phyloP scores from a whole-genome alignment of 768 basidiomycete genomes.

The Leccinum olivaceopallidum region DNA sequence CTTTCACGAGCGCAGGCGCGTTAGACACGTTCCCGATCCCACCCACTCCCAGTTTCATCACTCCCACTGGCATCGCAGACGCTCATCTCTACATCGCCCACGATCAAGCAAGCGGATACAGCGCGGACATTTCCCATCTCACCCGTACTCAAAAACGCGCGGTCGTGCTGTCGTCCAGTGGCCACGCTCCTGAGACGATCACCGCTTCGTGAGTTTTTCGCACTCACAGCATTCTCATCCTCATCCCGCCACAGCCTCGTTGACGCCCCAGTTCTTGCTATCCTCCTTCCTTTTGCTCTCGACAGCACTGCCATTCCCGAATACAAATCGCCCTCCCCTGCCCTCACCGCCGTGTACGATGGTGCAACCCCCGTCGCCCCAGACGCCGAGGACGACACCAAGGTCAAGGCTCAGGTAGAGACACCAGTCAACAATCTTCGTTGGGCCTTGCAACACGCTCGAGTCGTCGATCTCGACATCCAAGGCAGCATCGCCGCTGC shows the following conservation, averaged over 20 bases:
- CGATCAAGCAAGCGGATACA: conserved; percentile 17
- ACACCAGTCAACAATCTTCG: conserved; percentile 53
- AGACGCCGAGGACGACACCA: conserved; percentile 21
- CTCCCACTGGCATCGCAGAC: conserved; percentile 67
- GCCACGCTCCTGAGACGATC: conserved; percentile 37
- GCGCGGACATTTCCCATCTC: conserved; percentile 44
- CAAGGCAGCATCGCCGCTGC: conserved; percentile 47
- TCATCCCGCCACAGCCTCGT: conserved; percentile 13
- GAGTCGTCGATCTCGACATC: conserved; percentile 72
- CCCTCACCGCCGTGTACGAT: conserved; percentile 60
- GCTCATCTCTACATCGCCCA: conserved; percentile 55
- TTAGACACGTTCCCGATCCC: conserved; percentile 68
- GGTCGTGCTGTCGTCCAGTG: conserved; percentile 56
- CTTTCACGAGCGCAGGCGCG: conserved; percentile 67
- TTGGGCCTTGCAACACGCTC: conserved; percentile 65
- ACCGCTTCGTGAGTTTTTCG: conserved; percentile 40
- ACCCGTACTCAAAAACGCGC: conserved; percentile 51
- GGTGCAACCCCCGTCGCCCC: conserved; percentile 40
- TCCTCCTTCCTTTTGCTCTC: conserved; percentile 62
- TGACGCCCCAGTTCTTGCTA: conserved; percentile 49
- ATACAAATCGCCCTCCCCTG: conserved; percentile 27
- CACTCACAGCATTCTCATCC: background rate
- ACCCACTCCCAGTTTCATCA: conserved; percentile 64
- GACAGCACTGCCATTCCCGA: conserved; percentile 45
- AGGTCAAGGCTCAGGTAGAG: conserved; percentile 28